Percentiles rank a stretch among this genome's conserved stretches.
phyloP scores from a whole-genome alignment of 371 early-diverging fungal species.

The Mycotypha africana region DNA sequence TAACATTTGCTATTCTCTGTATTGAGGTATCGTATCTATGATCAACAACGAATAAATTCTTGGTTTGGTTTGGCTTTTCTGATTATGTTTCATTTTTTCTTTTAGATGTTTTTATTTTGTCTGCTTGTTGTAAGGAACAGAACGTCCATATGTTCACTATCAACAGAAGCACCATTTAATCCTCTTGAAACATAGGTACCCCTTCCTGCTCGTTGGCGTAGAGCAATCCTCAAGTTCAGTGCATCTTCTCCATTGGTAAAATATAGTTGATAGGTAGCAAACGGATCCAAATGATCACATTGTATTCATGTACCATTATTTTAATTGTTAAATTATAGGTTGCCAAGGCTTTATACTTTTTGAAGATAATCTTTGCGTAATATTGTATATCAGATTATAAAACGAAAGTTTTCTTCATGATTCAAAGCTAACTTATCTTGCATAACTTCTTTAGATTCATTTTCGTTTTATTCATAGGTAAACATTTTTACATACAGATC shows the following conservation, averaged over 20 bases:
- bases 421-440: not conserved
- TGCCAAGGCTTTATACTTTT: constrained; percentile 37
- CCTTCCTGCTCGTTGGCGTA: constrained; percentile 58
- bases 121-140: constrained; percentile 33
- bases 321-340: constrained; percentile 20
- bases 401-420: not conserved
- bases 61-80: not conserved
- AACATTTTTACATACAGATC: not conserved
- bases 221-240: constrained; percentile 46
- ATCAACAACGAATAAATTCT: not conserved
- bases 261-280: no score
- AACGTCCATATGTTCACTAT: not conserved
- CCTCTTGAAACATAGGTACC: constrained; percentile 38
- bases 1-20: constrained; percentile 35
- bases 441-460: constrained; percentile 41
- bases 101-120: constrained; percentile 49
- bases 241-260: constrained; percentile 43
- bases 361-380: constrained; percentile 64
- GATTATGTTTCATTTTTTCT: not conserved
- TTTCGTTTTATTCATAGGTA: constrained; percentile 61
- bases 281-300: no score
- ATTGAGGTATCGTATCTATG: constrained; percentile 26
- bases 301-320: not conserved
- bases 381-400: not conserved
- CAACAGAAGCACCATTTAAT: no score